A percentile compares a stretch with the other conserved stretches of the same genome.
Conservation (phyloP, 75 land plant species). For the Adiantum capillusveneris region DNA sequence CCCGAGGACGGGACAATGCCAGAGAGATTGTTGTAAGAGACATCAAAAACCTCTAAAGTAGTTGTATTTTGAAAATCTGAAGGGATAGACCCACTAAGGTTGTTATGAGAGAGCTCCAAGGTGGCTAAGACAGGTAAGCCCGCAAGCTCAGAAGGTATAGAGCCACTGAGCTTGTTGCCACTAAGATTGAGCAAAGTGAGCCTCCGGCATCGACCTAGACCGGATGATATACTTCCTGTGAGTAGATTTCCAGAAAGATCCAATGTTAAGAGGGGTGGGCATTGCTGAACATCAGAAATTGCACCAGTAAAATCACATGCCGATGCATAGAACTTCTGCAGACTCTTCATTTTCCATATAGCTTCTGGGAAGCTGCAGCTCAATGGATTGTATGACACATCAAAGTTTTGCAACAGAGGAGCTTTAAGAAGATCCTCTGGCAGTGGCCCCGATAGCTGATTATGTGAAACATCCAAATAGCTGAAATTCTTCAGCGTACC, state of each 20-base stretch:
- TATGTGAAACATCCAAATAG: constrained; percentile 56
- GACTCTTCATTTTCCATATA: constrained; percentile 35
- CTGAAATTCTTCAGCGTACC: constrained; percentile 49
- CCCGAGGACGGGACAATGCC: constrained; percentile 19
- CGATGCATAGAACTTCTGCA: constrained; percentile 56
- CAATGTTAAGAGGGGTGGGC: constrained; percentile 39
- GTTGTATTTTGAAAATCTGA: constrained; percentile 12
- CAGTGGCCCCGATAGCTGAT: constrained; percentile 42
- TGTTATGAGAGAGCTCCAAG: constrained; percentile 55
- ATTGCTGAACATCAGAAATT: constrained; percentile 39
- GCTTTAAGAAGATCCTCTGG: constrained; percentile 46
- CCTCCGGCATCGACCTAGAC: constrained; percentile 45
- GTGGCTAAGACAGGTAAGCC: constrained; percentile 47
- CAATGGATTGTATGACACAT: constrained; percentile 49
- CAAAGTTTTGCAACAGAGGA: constrained; percentile 30
- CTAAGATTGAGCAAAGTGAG: constrained; percentile 40
- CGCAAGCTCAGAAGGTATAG: constrained; percentile 65
- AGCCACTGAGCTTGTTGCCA: constrained; percentile 51
- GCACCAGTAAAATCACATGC: constrained; percentile 25
- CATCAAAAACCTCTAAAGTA: constrained; percentile 18
- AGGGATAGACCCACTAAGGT: constrained; percentile 54
- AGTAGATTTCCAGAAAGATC: constrained; percentile 52
- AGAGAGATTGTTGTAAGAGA: constrained; percentile 23
- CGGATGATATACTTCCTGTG: constrained; percentile 46
- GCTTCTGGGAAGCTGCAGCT: constrained; percentile 15